phyloP scores from a whole-genome alignment of 1,284 basidiomycete genomes.

The Anthracocystis panici-leucophaei region DNA sequence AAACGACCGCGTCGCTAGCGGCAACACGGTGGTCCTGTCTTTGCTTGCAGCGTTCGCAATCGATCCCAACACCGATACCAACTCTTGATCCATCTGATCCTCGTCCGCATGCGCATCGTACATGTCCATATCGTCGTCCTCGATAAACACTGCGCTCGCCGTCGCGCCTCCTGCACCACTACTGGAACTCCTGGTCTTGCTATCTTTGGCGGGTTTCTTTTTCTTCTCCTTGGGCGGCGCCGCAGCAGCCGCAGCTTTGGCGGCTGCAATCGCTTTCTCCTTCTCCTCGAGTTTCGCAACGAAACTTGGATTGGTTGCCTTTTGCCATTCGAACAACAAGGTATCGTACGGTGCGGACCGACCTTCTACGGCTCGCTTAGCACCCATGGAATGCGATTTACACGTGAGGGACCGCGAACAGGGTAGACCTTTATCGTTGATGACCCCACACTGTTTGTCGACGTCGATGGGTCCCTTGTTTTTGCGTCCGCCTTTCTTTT shows the following conservation, averaged over 20 bases:
- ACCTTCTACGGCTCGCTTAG: constrained; percentile 90
- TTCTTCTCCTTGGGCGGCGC: constrained; percentile 61
- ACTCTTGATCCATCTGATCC: constrained; percentile 61
- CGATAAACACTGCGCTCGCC: constrained; percentile 26
- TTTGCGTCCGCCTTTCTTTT: constrained; percentile 54
- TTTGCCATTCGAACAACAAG: constrained; percentile 85
- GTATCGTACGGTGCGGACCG: constrained; percentile 88
- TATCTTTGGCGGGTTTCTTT: constrained; percentile 51
- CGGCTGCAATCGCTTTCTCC: constrained; percentile 63
- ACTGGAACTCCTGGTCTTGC: constrained; percentile 22
- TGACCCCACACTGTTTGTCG: constrained; percentile 95
- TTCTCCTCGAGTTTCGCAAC: constrained; percentile 84
- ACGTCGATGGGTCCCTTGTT: constrained; percentile 74
- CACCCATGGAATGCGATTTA: constrained; percentile 97
- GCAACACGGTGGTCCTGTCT: constrained; percentile 59
- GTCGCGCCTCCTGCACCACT: constrained; percentile 8
- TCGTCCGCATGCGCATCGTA: constrained; percentile 54
- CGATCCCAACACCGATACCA: constrained; percentile 45
- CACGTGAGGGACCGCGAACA: constrained; percentile 97
- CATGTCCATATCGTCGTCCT: constrained; percentile 63
- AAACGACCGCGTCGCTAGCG: constrained; percentile 56
- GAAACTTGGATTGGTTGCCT: constrained; percentile 89
- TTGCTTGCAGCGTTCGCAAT: constrained; percentile 49
- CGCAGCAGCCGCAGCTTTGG: constrained; percentile 52
- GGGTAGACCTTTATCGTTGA: constrained; percentile 92